phyloP scores from a whole-genome alignment of 106 monocot genomes.

The Allium cepa region DNA sequence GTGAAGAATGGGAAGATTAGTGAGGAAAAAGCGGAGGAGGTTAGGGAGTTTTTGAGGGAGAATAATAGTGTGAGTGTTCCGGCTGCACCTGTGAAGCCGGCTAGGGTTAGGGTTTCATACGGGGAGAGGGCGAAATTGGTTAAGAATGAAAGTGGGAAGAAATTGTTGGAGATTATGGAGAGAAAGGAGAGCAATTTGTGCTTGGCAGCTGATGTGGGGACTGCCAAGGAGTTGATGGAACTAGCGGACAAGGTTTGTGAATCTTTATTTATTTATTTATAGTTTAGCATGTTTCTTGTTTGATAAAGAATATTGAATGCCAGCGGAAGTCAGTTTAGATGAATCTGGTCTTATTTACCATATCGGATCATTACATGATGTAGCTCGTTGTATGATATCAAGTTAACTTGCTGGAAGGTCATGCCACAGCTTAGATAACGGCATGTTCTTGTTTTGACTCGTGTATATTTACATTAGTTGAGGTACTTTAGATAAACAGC shows the following conservation, averaged over 20 bases:
- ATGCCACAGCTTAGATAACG: too few species aligned
- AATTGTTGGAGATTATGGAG: slow-evolving; percentile 89
- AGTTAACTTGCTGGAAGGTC: too few species aligned
- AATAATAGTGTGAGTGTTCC: slow-evolving; percentile 60
- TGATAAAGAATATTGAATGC: too few species aligned
- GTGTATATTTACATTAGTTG: too few species aligned
- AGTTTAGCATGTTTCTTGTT: too few species aligned
- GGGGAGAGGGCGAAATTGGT: slow-evolving; percentile 57
- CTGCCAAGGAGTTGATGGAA: slow-evolving; percentile 67
- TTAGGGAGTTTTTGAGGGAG: slow-evolving; percentile 55
- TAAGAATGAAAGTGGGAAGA: slow-evolving; percentile 68
- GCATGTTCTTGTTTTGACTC: too few species aligned
- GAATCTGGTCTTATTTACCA: too few species aligned
- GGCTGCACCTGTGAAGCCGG: background rate
- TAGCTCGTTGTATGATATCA: too few species aligned
- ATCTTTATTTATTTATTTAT: too few species aligned
- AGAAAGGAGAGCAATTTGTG: slow-evolving; percentile 83
- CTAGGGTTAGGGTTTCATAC: slow-evolving; percentile 42
- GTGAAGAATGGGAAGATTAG: slow-evolving; percentile 45
- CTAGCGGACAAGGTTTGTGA: slow-evolving; percentile 70
- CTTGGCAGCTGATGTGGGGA: slow-evolving; percentile 77
- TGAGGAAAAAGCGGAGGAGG: slow-evolving; percentile 50
- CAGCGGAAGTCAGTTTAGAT: too few species aligned
- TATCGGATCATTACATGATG: too few species aligned
- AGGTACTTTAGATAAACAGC: too few species aligned